Conservation (phyloP, 2,329 filamentous ascomycete genomes). For the Hypoxylon sp. region DNA sequence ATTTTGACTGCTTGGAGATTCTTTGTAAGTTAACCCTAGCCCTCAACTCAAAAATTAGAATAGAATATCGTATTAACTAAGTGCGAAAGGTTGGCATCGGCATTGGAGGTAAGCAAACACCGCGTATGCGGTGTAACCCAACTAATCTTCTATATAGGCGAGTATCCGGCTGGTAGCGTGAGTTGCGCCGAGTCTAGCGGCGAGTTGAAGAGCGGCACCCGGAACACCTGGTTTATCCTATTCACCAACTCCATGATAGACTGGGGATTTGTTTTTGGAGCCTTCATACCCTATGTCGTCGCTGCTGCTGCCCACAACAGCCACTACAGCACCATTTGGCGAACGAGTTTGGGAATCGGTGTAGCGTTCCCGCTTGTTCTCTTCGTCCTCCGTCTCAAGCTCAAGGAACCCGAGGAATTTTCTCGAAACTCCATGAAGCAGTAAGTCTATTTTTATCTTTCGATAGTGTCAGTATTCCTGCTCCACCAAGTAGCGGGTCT, state of each 20-base stretch:
- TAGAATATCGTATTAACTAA: slow-evolving; percentile 29
- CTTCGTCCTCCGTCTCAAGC: slow-evolving; percentile 77
- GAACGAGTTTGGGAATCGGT: slow-evolving; percentile 83
- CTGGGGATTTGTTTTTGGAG: slow-evolving; percentile 83
- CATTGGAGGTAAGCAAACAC: slow-evolving; percentile 74
- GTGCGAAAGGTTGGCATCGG: slow-evolving; percentile 71
- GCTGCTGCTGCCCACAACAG: slow-evolving; percentile 70
- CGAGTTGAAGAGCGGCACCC: slow-evolving; percentile 82
- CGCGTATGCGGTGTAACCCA: neutral
- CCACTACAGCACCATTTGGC: slow-evolving; percentile 83
- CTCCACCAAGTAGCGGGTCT: neutral
- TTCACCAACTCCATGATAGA: slow-evolving; percentile 94
- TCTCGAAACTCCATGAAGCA: slow-evolving; percentile 76
- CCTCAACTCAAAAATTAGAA: neutral
- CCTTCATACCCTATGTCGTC: slow-evolving; percentile 78
- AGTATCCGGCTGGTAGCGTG: slow-evolving; percentile 88
- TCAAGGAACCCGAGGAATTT: slow-evolving; percentile 85
- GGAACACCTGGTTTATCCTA: slow-evolving; percentile 93
- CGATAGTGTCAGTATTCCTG: neutral
- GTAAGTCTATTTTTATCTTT: slow-evolving; percentile 27
- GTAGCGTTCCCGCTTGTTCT: slow-evolving; percentile 82
- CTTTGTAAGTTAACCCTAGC: slow-evolving; percentile 68
- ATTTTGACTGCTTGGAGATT: slow-evolving; percentile 88
- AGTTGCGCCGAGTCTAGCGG: slow-evolving; percentile 87
- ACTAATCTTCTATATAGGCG: slow-evolving; percentile 60